Evolutionary conservation across 106 monocot species (phyloP).

Genomic region (Ottelia alismoides): DNA sequence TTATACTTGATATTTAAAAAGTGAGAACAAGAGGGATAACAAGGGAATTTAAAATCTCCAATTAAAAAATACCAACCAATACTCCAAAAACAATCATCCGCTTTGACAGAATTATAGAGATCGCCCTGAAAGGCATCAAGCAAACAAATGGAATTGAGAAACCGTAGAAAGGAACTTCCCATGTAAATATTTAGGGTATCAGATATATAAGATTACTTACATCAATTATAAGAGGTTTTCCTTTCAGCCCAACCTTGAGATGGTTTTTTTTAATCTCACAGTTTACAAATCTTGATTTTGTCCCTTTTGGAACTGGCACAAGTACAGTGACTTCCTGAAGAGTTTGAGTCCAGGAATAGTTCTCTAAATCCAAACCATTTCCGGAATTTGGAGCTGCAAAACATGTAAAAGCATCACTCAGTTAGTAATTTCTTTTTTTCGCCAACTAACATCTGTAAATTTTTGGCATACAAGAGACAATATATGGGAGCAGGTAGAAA

Average conservation of each 20-base stretch:
- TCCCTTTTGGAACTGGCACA: conserved; percentile 65
- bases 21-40: too few relatives aligned
- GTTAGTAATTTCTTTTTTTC: too few relatives aligned
- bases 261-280: conserved; percentile 79
- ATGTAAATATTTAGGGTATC: too few relatives aligned
- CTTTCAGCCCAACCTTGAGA: conserved; percentile 81
- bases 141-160: too few relatives aligned
- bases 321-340: conserved; percentile 64
- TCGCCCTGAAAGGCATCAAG: conserved; percentile 62
- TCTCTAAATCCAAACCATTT: conserved; percentile 79
- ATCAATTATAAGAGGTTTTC: conserved; percentile 64
- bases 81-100: conserved; percentile 88
- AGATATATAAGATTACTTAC: too few relatives aligned
- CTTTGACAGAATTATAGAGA: conserved; percentile 45
- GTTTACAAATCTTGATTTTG: conserved; percentile 50
- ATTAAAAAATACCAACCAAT: conserved; percentile 35
- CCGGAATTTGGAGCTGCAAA: conserved; percentile 75
- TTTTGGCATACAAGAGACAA: too few relatives aligned
- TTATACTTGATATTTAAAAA: neutral
- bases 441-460: too few relatives aligned
- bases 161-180: too few relatives aligned
- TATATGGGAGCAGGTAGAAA: too few relatives aligned
- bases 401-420: too few relatives aligned
- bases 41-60: too few relatives aligned
- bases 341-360: conserved; percentile 76